A percentile compares a stretch with the other conserved stretches of the same genome.
phyloP scores from a whole-genome alignment of 306 rosid species.

The Corylus heterophylla region DNA sequence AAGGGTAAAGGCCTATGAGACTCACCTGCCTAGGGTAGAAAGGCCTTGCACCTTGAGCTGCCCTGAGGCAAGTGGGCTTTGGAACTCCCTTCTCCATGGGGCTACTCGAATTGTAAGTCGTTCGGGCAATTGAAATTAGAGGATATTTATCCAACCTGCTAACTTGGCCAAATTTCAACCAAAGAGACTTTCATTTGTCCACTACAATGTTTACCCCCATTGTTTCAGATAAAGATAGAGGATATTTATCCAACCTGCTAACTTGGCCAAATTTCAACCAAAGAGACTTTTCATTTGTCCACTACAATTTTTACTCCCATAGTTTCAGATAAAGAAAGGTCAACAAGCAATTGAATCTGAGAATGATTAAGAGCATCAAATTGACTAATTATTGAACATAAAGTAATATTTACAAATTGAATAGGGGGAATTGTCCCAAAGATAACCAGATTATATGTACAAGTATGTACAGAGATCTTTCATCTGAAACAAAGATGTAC shows the following conservation, averaged over 20 bases:
- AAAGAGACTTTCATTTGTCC: not conserved
- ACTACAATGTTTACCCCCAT: not conserved
- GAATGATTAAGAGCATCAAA: not conserved
- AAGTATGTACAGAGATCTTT: not conserved
- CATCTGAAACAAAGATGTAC: slow-evolving; percentile 16
- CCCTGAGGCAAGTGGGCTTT: too few species aligned
- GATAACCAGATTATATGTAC: not conserved
- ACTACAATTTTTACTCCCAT: not conserved
- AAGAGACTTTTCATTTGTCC: not conserved
- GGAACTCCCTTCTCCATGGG: too few species aligned
- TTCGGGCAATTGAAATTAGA: too few species aligned
- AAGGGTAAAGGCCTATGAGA: too few species aligned
- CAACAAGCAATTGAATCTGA: not conserved
- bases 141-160: not conserved
- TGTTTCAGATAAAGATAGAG: not conserved
- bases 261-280: too few species aligned
- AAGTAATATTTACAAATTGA: slow-evolving; percentile 28
- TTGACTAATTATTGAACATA: slow-evolving; percentile 9
- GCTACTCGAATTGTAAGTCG: too few species aligned
- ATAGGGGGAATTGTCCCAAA: slow-evolving; percentile 28
- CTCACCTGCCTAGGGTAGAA: too few species aligned
- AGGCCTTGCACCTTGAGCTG: too few species aligned
- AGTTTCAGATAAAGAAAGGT: not conserved
- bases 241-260: too few species aligned
- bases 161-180: not conserved